Base-by-base conservation (phyloP, 2,329 filamentous ascomycete species). In the Penicillium sp. region DNA sequence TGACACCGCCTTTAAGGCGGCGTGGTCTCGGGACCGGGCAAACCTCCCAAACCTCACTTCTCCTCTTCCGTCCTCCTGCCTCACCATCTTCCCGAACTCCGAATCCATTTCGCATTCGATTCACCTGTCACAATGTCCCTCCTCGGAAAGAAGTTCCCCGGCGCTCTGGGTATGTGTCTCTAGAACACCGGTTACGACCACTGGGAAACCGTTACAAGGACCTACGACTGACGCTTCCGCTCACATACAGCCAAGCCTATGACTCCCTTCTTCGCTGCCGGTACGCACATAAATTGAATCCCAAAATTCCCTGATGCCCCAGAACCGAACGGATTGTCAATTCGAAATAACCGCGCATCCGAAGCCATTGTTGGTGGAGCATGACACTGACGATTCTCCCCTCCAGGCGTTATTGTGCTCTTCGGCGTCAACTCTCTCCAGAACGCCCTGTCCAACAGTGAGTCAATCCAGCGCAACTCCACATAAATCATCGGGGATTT, bases 191-290 rank as follows among this genome's bases (percentile, higher is more conserved):
- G 41, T 39, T 44, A 39, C 26, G 13, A 8, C 18, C 14, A 32
- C 16, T 42, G 16, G 35, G 42, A 34, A 26, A 26, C 19, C 11
- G 14, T 32, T 35, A 39, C 55, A 51, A 46, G 54, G 55, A 67
- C 61, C 57, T 55, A 57, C 56, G 64, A 66, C 67, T 72, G 58
- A 74, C 69, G 53, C 53, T 63, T 51, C 56, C 50, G 32, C 54
- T 48, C 47, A 62, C 56, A 41, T 71, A 75, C 73, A 97, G 93
- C 90, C 80, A 84, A 85, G 83, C 91, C 93, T 69, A 87, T 95
- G 87, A 86, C 85, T 76, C 93, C 93, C 67, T 97, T 97, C 85
- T 94, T 92, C 83, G 82, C 84, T 77, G 93, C 93, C 75, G 91
- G 93, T 96, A 94, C 74, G 89, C 82, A 42, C 50, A 57, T 44